phyloP scores from a whole-genome alignment of 2,329 filamentous ascomycete species.

The Apiospora phragmitis region DNA sequence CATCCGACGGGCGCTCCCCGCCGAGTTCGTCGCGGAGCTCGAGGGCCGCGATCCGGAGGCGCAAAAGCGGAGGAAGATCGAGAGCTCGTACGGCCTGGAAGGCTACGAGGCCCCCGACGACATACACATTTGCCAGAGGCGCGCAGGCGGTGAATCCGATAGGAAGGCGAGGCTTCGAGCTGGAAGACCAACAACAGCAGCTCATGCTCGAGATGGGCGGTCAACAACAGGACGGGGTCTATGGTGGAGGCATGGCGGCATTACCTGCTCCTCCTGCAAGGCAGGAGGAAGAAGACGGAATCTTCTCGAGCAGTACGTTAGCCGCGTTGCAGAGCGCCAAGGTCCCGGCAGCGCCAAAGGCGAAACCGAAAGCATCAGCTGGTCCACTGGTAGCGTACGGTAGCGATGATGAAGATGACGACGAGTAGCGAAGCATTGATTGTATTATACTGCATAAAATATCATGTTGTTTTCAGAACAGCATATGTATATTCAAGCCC shows the following conservation, averaged over 20 bases:
- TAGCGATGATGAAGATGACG: slow-evolving; percentile 71
- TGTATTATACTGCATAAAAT: neutral
- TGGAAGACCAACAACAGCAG: slow-evolving; percentile 59
- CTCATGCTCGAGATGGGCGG: slow-evolving; percentile 57
- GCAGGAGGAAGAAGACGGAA: slow-evolving; percentile 54
- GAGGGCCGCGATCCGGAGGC: slow-evolving; percentile 89
- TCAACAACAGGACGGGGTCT: slow-evolving; percentile 48
- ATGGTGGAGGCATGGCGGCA: slow-evolving; percentile 34
- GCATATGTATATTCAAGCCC: neutral
- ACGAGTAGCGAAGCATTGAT: neutral
- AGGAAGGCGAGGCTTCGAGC: slow-evolving; percentile 59
- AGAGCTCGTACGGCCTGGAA: slow-evolving; percentile 83
- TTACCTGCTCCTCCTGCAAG: slow-evolving; percentile 40
- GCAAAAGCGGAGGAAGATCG: slow-evolving; percentile 83
- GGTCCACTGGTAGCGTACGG: slow-evolving; percentile 86
- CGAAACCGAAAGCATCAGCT: slow-evolving; percentile 51
- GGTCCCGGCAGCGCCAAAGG: slow-evolving; percentile 54
- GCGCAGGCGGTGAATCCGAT: slow-evolving; percentile 64
- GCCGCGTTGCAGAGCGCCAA: slow-evolving; percentile 69
- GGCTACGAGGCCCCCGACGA: slow-evolving; percentile 95
- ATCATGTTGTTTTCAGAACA: neutral
- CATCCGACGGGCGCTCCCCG: slow-evolving; percentile 82
- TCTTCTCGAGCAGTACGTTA: slow-evolving; percentile 81
- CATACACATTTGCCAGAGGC: slow-evolving; percentile 85
- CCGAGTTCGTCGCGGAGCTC: slow-evolving; percentile 88